These are phyloP conservation scores for Cantharellus anzutake DNA, from an alignment of 768 basidiomycete genomes.

Conservation along the genomic window DNA sequence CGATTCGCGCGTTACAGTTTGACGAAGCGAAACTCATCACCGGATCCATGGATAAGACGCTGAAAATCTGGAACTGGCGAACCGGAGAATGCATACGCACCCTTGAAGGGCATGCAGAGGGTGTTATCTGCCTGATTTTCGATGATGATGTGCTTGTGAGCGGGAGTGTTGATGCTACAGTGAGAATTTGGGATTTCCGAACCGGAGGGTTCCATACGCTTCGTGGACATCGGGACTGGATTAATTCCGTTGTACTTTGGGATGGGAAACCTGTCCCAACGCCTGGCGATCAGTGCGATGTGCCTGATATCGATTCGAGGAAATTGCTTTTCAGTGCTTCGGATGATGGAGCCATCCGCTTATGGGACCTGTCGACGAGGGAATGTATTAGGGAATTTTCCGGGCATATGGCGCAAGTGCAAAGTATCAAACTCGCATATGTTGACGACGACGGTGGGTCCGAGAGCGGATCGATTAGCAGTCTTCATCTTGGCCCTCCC, in stretches of 20 bases:
- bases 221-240: conserved; percentile 88
- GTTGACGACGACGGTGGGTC: conserved; percentile 7
- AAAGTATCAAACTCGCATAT: conserved; percentile 65
- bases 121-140: conserved; percentile 80
- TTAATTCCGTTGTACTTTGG: conserved; percentile 89
- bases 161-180: conserved; percentile 84
- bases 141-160: conserved; percentile 83
- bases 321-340: conserved; percentile 97
- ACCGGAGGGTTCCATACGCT: conserved; percentile 84
- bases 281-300: conserved; percentile 12
- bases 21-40: conserved; percentile 23
- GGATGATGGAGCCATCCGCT: conserved; percentile 80
- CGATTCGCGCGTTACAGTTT: conserved; percentile 85
- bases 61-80: conserved; percentile 43
- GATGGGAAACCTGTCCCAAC: conserved; percentile 23
- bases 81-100: conserved; percentile 74
- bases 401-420: conserved; percentile 90
- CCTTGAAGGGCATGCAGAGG: conserved; percentile 76
- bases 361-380: conserved; percentile 78
- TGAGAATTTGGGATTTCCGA: conserved; percentile 88
- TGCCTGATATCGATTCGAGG: conserved; percentile 24
- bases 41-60: neutral
- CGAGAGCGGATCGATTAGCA: neutral
- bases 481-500: too few relatives aligned
- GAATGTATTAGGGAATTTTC: conserved; percentile 67